Conservation (phyloP, 2,329 filamentous ascomycete genomes). For the Microdochium nivale region DNA sequence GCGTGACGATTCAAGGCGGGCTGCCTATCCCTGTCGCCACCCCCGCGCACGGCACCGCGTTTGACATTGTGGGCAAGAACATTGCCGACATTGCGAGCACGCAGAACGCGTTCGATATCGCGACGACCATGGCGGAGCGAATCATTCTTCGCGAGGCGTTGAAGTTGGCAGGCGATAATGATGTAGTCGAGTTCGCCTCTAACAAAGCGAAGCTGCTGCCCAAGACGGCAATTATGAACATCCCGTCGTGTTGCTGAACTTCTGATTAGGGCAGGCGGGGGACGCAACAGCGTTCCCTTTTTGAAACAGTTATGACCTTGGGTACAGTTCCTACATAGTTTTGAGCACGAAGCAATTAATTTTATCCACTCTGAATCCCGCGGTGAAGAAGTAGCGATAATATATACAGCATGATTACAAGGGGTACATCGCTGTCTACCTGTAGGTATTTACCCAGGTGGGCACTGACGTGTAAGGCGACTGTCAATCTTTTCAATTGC, state of each 20-base stretch:
- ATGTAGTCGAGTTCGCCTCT: background rate
- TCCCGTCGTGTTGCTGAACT: background rate
- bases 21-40: constrained; percentile 21
- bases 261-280: too few species aligned
- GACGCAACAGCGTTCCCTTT: too few species aligned
- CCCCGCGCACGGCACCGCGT: constrained; percentile 19
- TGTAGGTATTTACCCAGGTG: too few species aligned
- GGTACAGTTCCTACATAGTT: too few species aligned
- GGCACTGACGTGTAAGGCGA: too few species aligned
- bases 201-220: background rate
- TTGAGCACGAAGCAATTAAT: too few species aligned
- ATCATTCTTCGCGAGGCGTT: constrained; percentile 5
- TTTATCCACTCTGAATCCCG: too few species aligned
- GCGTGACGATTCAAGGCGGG: constrained; percentile 23
- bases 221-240: background rate
- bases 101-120: constrained; percentile 23
- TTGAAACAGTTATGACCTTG: too few species aligned
- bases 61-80: constrained; percentile 21
- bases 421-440: too few species aligned
- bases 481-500: too few species aligned
- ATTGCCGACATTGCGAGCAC: constrained; percentile 16
- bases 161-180: background rate
- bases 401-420: too few species aligned
- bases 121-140: constrained; percentile 17
- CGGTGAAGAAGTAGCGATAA: too few species aligned